Conservation (phyloP, 768 basidiomycete genomes). For the Psilocybe sp. region DNA sequence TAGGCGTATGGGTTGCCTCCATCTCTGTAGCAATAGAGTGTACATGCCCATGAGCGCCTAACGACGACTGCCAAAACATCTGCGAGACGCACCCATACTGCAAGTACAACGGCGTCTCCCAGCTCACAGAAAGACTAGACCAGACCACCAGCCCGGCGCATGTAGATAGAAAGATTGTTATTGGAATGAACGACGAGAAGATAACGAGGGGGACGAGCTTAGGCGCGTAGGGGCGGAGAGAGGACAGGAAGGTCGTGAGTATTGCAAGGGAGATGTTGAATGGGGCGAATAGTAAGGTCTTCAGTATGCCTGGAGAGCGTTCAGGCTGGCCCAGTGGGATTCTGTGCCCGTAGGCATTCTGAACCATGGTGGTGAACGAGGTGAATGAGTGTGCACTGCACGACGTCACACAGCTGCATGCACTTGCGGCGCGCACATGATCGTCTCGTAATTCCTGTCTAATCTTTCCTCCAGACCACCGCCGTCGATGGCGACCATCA, state of each 20-base stretch:
- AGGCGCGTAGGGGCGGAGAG: conserved; percentile 53
- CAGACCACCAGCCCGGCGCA: conserved; percentile 75
- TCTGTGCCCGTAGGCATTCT: no score
- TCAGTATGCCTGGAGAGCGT: conserved; percentile 1
- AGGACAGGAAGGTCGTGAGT: conserved; percentile 20
- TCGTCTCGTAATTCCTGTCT: no score
- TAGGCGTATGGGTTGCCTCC: conserved; percentile 63
- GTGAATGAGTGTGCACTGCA: no score
- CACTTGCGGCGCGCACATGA: no score
- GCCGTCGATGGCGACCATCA: conserved; percentile 13
- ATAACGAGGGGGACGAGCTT: conserved; percentile 66
- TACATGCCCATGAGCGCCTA: not conserved
- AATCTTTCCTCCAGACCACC: not conserved
- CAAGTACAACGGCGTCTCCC: conserved; percentile 66
- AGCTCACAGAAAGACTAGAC: conserved; percentile 66
- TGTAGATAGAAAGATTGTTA: conserved; percentile 57
- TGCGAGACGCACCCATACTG: conserved; percentile 74
- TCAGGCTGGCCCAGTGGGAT: not conserved
- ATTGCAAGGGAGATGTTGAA: conserved; percentile 11
- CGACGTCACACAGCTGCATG: no score
- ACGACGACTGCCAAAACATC: no score
- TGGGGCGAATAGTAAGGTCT: conserved; percentile 6
- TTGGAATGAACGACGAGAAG: conserved; percentile 58
- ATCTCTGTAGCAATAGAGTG: conserved; percentile 42
- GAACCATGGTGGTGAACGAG: no score